Percentiles rank a stretch among this genome's conserved stretches.
Conservation (phyloP, 2,329 filamentous ascomycete species). For the Sclerotinia spermophila region DNA sequence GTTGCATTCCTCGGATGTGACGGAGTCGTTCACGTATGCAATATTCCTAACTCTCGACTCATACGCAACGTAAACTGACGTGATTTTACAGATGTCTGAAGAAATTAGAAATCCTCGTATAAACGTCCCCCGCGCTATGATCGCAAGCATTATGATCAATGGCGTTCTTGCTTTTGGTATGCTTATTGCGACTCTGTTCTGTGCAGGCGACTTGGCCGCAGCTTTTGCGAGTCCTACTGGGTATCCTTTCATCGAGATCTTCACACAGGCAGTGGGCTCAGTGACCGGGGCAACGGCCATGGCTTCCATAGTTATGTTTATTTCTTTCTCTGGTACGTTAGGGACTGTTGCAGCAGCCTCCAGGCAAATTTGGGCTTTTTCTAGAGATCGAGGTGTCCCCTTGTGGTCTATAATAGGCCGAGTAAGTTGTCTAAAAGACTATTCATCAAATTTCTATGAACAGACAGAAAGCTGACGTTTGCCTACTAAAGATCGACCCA, state of each 20-base stretch:
- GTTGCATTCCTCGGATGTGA: conserved; percentile 23
- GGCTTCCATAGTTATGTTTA: no score
- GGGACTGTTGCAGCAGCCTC: no score
- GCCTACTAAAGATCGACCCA: no score
- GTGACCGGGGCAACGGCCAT: no score
- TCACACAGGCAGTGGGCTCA: conserved; percentile 24
- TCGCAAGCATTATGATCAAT: conserved; percentile 48
- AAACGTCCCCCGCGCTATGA: conserved; percentile 49
- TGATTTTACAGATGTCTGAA: conserved; percentile 39
- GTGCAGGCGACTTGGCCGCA: conserved; percentile 32
- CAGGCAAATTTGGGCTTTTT: no score
- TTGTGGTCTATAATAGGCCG: no score
- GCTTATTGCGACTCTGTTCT: conserved; percentile 52
- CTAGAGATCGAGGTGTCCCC: no score
- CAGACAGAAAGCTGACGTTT: no score
- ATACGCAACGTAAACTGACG: no score
- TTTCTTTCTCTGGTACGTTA: no score
- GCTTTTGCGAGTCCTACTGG: conserved; percentile 48
- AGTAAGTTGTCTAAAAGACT: no score
- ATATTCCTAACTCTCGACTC: neutral
- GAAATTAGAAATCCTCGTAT: conserved; percentile 47
- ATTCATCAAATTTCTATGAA: no score
- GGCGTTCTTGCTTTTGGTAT: conserved; percentile 53
- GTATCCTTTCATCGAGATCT: conserved; percentile 58
- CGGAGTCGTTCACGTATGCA: conserved; percentile 29